Evolutionary conservation across 2,329 filamentous ascomycete species (phyloP).

Genomic region (Aspergillus sp.): DNA sequence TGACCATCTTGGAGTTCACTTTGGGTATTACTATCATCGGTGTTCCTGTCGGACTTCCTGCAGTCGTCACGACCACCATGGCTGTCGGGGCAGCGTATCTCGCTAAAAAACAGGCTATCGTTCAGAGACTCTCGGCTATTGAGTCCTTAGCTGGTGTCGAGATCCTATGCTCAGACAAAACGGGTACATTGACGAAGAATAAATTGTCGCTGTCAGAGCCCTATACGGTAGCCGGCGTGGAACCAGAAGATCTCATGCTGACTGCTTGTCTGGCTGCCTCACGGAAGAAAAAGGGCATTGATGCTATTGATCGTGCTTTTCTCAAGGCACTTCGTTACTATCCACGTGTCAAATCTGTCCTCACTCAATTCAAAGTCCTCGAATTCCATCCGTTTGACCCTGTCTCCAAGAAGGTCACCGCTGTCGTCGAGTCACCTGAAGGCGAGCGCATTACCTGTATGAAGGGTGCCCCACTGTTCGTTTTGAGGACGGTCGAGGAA

Average conservation of each 20-base stretch:
- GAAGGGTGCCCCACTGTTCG: slow-evolving; percentile 83
- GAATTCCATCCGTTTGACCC: slow-evolving; percentile 86
- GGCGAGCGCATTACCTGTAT: slow-evolving; percentile 82
- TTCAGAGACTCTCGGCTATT: slow-evolving; percentile 86
- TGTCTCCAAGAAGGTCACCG: slow-evolving; percentile 86
- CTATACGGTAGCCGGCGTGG: slow-evolving; percentile 73
- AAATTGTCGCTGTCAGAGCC: slow-evolving; percentile 83
- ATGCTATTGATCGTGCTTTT: slow-evolving; percentile 93
- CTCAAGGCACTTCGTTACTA: slow-evolving; percentile 78
- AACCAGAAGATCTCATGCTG: slow-evolving; percentile 82
- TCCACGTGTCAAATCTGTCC: slow-evolving; percentile 70
- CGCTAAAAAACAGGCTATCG: slow-evolving; percentile 86
- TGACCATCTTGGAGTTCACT: slow-evolving; percentile 74
- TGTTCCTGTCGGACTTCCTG: slow-evolving; percentile 87
- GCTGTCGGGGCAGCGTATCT: slow-evolving; percentile 87
- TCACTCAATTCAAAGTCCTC: slow-evolving; percentile 77
- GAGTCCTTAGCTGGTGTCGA: slow-evolving; percentile 89
- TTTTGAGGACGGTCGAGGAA: slow-evolving; percentile 79
- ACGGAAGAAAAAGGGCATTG: slow-evolving; percentile 92
- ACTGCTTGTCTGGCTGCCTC: slow-evolving; percentile 85
- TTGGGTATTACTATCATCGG: slow-evolving; percentile 85
- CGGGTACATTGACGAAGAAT: slow-evolving; percentile 88
- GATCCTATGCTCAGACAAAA: slow-evolving; percentile 93
- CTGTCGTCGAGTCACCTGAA: slow-evolving; percentile 72
- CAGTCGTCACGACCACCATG: slow-evolving; percentile 92